These are phyloP conservation scores for Corymbia citriodora DNA, from an alignment of 441 rosid species.

Conservation along the genomic window DNA sequence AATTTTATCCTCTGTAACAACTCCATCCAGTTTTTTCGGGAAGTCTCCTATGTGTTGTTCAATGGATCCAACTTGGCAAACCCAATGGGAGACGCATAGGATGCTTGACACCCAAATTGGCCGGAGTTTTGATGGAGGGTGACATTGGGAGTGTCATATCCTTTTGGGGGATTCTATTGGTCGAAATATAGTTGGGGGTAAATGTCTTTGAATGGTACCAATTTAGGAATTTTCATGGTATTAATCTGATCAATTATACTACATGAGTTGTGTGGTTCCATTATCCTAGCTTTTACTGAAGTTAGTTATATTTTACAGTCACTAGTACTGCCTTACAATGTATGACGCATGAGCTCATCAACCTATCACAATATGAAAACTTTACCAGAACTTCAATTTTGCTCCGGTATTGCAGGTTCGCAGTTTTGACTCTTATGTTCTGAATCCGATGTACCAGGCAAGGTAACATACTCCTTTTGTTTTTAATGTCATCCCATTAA, in stretches of 20 bases:
- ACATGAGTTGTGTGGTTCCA: neutral
- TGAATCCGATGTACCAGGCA: conserved; percentile 85
- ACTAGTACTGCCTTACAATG: neutral
- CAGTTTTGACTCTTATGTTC: conserved; percentile 53
- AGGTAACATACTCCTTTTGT: conserved; percentile 32
- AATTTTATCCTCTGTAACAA: neutral
- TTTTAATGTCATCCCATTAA: neutral
- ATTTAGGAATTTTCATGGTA: neutral
- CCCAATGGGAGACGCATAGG: neutral
- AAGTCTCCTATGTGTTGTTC: neutral
- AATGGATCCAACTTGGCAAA: neutral
- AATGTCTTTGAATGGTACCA: neutral
- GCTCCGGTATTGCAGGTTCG: conserved; percentile 55
- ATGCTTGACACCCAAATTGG: neutral
- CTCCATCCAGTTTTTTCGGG: neutral
- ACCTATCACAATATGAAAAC: neutral
- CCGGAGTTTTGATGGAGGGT: neutral
- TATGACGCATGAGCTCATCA: neutral
- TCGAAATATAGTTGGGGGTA: neutral
- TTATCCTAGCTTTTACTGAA: neutral
- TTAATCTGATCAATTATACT: neutral
- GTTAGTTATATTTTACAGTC: neutral
- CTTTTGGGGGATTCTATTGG: neutral
- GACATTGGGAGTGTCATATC: neutral
- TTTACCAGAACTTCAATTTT: neutral